Evolutionary conservation across 352 stramenopile genomes (phyloP).

Genomic region (Globisporangium nunn): DNA sequence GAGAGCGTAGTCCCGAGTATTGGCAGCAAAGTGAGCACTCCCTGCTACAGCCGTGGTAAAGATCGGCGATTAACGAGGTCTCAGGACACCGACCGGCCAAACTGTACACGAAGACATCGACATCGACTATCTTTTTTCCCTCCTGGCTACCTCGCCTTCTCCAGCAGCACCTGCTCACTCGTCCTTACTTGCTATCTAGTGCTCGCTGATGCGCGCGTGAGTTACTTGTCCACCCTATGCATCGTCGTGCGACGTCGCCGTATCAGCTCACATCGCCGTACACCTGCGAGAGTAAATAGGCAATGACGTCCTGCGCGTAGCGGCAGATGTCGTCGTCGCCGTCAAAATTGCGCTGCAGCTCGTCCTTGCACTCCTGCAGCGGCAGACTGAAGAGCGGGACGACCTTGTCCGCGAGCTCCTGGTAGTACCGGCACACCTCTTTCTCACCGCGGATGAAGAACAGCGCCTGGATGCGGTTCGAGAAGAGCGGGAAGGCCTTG

Average conservation of each 20-base stretch:
- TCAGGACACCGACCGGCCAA: no score
- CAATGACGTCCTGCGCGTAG: conserved; percentile 85
- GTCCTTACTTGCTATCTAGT: not conserved
- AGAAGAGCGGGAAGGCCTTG: conserved; percentile 75
- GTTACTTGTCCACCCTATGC: not conserved
- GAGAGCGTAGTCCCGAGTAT: no score
- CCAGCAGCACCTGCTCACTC: not conserved
- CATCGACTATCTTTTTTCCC: not conserved
- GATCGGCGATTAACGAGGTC: no score
- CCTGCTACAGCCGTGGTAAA: no score
- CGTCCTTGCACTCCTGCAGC: conserved; percentile 57
- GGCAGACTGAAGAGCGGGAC: conserved; percentile 77
- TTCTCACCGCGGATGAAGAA: conserved; percentile 89
- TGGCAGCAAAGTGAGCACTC: no score
- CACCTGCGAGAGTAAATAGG: conserved; percentile 83
- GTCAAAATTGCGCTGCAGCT: conserved; percentile 67
- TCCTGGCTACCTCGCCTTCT: not conserved
- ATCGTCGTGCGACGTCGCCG: not conserved
- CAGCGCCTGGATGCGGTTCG: conserved; percentile 83
- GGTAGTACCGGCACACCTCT: conserved; percentile 79
- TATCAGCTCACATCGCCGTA: conserved; percentile 58
- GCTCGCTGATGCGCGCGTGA: no score
- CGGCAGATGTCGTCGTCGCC: conserved; percentile 78
- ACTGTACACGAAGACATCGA: not conserved
- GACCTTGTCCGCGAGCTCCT: conserved; percentile 74